Conservation (phyloP, 169 alveolate species). For the Plasmodium sp. region DNA sequence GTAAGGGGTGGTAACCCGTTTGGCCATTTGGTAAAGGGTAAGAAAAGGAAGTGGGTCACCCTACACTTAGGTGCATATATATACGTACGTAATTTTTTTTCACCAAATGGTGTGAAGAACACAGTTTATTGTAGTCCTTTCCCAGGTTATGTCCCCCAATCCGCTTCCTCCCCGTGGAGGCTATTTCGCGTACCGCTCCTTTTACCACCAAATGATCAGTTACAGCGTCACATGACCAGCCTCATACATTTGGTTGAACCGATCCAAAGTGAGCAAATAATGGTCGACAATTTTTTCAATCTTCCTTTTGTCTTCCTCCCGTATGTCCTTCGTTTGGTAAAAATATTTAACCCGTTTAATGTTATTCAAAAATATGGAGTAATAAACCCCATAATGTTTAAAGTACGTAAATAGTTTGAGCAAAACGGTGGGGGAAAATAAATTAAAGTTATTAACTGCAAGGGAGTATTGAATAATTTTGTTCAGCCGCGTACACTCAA, state of each 20-base stretch:
- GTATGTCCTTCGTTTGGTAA: constrained; percentile 22
- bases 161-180: background rate
- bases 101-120: background rate
- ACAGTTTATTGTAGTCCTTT: background rate
- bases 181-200: background rate
- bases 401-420: constrained; percentile 38
- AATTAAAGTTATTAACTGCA: constrained; percentile 41
- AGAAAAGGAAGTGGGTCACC: background rate
- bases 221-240: background rate
- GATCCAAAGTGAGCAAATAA: constrained; percentile 27
- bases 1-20: background rate
- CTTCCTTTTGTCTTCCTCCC: constrained; percentile 26
- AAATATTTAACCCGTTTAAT: constrained; percentile 51
- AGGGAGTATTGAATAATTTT: constrained; percentile 57
- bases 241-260: constrained; percentile 19
- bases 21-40: background rate
- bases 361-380: constrained; percentile 17
- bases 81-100: background rate
- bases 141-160: background rate
- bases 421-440: constrained; percentile 4
- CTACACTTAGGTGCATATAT: background rate
- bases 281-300: constrained; percentile 37
- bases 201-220: background rate
- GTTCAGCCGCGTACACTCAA: constrained; percentile 42
- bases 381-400: constrained; percentile 38